Evolutionary conservation across 1,284 basidiomycete genomes (phyloP), one percentile per base, ranked within the genome.

Genomic region (Austroboletus novae-zelandiae): DNA sequence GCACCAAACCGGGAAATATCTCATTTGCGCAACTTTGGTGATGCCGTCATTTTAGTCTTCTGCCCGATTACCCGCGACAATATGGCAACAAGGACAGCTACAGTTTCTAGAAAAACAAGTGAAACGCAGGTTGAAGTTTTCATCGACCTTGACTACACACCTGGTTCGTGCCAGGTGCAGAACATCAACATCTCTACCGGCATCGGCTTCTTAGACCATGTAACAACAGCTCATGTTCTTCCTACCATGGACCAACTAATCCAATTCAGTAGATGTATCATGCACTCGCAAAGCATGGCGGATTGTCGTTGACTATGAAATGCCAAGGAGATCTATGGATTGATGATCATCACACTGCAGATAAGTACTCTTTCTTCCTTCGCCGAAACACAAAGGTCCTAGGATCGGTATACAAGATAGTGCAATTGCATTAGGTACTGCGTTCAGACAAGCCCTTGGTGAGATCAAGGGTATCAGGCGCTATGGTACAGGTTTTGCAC

Each of bases 321-420:
- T 98, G 94, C 71, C 85, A 91, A 62, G 97, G 97, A 45, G 97
- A 99, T 71, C 78, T 99, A 15, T 92, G 89, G 83, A 98, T 99
- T 56, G 97, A 99, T 72, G 97, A 99, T 74, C 97, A 99, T 70
- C 97, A 99, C 74, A 94, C 96, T 41, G 94, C 96, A 79, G 94
- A 94, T 90, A 79, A 81, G 86, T 81, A 48, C 50, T 48, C 17
- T 37, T 50, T 48, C 17, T 37, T n/a, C 17, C 39, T 45, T 43
- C 13, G 29, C 34, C 35, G 48, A 54, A 54, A 55, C 52, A 36
- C 25, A 20, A 42, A 5, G 61, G 46, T 54, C 50, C 55, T 55
- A 47, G 34, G 52, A 48, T 57, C 56, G 47, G 50, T 57, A 45
- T 69, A 91, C 89, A 98, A 80, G 95, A 98, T 72, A 90, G 85